These are phyloP conservation scores for Chlamydomonas urium DNA, from an alignment of 139 green algal species.

Conservation along the genomic window DNA sequence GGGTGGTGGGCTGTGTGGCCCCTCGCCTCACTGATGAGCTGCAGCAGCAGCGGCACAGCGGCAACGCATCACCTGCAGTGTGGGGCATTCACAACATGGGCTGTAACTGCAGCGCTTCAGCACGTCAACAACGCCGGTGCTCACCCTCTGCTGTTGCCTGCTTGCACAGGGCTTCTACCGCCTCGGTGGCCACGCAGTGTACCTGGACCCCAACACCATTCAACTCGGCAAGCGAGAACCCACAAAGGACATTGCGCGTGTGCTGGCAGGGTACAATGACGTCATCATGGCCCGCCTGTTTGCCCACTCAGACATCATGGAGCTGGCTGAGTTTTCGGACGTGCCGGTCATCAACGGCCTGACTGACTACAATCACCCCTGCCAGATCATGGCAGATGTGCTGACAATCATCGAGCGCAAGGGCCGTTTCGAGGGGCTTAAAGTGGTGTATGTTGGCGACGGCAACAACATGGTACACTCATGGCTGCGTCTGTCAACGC, in stretches of 20 bases:
- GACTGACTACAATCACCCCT: slow-evolving; percentile 99
- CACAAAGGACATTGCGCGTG: slow-evolving; percentile 91
- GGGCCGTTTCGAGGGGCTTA: slow-evolving; percentile 74
- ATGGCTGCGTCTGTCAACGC: slow-evolving; percentile 85
- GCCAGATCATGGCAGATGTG: slow-evolving; percentile 97
- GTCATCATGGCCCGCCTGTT: slow-evolving; percentile 98
- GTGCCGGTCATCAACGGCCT: slow-evolving; percentile 96
- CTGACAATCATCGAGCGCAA: slow-evolving; percentile 89
- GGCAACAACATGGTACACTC: slow-evolving; percentile 98
- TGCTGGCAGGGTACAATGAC: slow-evolving; percentile 89
- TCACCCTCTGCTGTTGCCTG: background rate
- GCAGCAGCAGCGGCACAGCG: no score
- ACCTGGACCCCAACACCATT: slow-evolving; percentile 60
- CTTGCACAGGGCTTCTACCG: slow-evolving; percentile 80
- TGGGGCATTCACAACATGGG: no score
- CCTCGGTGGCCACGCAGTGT: slow-evolving; percentile 88
- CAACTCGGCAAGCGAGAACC: slow-evolving; percentile 94
- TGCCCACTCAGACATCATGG: slow-evolving; percentile 88
- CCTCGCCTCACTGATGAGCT: no score
- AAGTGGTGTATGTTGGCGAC: slow-evolving; percentile 95
- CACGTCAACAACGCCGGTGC: no score
- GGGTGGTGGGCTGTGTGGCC: no score
- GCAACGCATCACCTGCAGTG: no score
- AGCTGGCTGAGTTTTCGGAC: slow-evolving; percentile 76
- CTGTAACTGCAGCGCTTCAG: no score